Base-by-base conservation (phyloP, 108 stramenopile species). In the Discostella pseudostelligera region DNA sequence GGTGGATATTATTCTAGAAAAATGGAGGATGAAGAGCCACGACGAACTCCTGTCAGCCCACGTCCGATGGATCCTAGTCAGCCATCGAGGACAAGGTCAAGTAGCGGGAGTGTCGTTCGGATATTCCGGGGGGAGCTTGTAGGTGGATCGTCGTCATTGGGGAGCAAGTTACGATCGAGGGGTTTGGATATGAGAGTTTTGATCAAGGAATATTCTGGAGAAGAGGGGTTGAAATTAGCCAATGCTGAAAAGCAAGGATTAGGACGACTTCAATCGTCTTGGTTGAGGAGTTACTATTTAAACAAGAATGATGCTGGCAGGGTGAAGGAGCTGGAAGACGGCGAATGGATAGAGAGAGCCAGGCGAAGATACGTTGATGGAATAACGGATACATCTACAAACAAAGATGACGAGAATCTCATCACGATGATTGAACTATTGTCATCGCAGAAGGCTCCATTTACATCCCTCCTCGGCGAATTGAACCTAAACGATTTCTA, bases 401-500 rank as follows among this genome's bases (percentile, higher is more conserved):
- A 81, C 45, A 51, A 80, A 57, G 91, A 92, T 71, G 82, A 89
- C 64, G 67, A 62, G 8, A 71, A 87, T 68, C 54, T 92, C 16
- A 59, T 53, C 4, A 59, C 68, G 17, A 29, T 89, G 46, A 16
- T 88, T 40, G 36, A 70, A 48, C 11, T 46, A 11, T 50, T 87
- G 11, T 21, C 47, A 35, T 50, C 58, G 16, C 39, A 67, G 25
- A 67, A 62, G 28, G 68, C 70, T 8, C 84, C 81, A 3, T 89
- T 79, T 59, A 24, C 87, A 0, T 83, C 86, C 0, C 72, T 92
- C n/a, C 55, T 87, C 46, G 91, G 91, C 21, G 80, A 85, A 61
- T 69, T 89, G 25, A 86, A 89, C 74, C 67, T 92, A 48, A 82
- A 83, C 26, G 91, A 92, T 59, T 69, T 87, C 40, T 86, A 87